Evolutionary conservation across 352 stramenopile genomes (phyloP).

Genomic region (Sclerospora graminicola): DNA sequence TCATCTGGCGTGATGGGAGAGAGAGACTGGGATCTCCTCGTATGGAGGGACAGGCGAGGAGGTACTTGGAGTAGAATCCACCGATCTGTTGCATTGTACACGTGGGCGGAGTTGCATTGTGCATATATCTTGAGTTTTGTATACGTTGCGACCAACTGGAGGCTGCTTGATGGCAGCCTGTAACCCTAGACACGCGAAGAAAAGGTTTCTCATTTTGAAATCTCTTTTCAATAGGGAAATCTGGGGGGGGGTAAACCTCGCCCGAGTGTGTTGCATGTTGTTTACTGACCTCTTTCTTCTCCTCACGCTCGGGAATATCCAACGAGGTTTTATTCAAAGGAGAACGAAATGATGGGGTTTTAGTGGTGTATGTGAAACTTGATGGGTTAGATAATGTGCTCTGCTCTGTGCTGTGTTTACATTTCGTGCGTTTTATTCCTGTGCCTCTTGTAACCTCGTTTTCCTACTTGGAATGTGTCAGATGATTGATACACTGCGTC

Average conservation of each 20-base stretch:
- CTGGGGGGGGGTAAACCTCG: slow-evolving; percentile 5
- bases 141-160: slow-evolving; percentile 18
- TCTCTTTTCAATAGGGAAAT: slow-evolving; percentile 3
- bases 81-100: slow-evolving; percentile 7
- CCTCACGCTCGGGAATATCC: slow-evolving; percentile 20
- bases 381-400: slow-evolving; percentile 6
- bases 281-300: slow-evolving; percentile 77
- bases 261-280: slow-evolving; percentile 31
- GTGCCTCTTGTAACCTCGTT: slow-evolving; percentile 11
- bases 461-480: slow-evolving; percentile 11
- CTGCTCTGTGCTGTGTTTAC: slow-evolving; percentile 9
- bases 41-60: slow-evolving; percentile 6
- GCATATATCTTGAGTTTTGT: slow-evolving; percentile 9
- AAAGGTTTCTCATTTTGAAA: slow-evolving; percentile 1
- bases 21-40: not conserved
- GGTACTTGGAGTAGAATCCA: slow-evolving; percentile 2
- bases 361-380: slow-evolving; percentile 22
- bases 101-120: slow-evolving; percentile 4
- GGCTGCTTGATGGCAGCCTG: slow-evolving; percentile 44
- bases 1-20: no score
- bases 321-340: slow-evolving; percentile 32
- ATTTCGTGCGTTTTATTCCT: slow-evolving; percentile 5
- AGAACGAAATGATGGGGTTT: slow-evolving; percentile 65
- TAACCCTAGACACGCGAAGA: slow-evolving; percentile 51
- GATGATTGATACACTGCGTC: slow-evolving; percentile 4